A percentile compares a stretch with the other conserved stretches of the same genome.
These are phyloP conservation scores for Byssothecium circinans DNA, from an alignment of 2,329 filamentous ascomycete species.

Conservation along the genomic window DNA sequence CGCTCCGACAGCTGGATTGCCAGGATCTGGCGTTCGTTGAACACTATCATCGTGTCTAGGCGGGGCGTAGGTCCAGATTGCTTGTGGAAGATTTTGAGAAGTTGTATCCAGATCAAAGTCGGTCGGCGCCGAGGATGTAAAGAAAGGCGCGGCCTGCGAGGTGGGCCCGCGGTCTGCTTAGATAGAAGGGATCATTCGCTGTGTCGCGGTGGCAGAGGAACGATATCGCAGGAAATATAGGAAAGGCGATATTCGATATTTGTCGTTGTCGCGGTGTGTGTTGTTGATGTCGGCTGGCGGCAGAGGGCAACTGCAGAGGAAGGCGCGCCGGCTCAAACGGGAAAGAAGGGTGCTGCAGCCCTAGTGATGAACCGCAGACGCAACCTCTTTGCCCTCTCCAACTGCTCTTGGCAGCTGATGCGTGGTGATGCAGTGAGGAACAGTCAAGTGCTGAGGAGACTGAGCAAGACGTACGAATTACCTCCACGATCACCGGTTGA, in stretches of 20 bases:
- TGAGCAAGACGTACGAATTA: no score
- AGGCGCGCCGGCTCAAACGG: neutral
- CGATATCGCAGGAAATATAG: neutral
- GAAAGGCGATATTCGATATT: neutral
- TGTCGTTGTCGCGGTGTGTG: neutral
- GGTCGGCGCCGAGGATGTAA: no score
- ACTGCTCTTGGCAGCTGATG: neutral
- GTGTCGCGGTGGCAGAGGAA: neutral
- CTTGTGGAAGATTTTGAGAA: neutral
- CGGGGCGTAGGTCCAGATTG: no score
- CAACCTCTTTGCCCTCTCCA: neutral
- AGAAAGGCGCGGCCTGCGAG: neutral
- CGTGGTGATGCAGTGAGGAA: neutral
- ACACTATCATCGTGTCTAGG: neutral
- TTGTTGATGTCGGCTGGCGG: neutral
- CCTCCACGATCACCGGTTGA: neutral
- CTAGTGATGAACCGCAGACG: neutral
- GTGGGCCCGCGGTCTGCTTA: neutral
- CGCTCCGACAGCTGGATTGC: constrained; percentile 67
- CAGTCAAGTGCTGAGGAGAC: no score
- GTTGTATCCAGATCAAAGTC: no score
- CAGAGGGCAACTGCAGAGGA: neutral
- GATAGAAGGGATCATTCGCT: neutral
- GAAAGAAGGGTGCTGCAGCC: neutral
- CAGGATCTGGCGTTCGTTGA: constrained; percentile 16